Conservation (phyloP, 495 filamentous ascomycete species). For the Trypethelium eluteriae region DNA sequence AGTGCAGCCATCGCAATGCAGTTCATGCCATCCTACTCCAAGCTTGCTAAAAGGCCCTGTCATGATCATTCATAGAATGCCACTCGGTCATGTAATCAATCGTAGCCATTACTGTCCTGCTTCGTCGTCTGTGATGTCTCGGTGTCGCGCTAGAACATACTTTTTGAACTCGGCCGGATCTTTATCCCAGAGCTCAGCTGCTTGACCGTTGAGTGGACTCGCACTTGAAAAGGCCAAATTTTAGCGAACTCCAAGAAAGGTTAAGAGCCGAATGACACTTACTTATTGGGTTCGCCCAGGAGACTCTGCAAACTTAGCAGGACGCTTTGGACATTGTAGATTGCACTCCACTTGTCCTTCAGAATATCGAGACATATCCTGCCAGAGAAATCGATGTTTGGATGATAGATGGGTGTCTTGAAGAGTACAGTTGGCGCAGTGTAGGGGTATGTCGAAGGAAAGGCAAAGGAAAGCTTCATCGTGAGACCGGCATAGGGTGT, state of each 20-base stretch:
- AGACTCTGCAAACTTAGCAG: conserved; percentile 90
- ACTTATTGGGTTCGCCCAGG: conserved; percentile 98
- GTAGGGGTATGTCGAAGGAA: conserved; percentile 90
- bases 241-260: neutral
- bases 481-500: conserved; percentile 84
- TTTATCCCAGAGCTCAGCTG: conserved; percentile 91
- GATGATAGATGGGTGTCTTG: conserved; percentile 42
- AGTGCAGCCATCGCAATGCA: conserved; percentile 9
- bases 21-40: neutral
- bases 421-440: conserved; percentile 77
- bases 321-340: conserved; percentile 90
- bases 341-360: conserved; percentile 95
- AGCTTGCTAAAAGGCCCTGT: neutral
- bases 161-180: conserved; percentile 81
- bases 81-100: neutral
- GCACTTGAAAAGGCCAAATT: conserved; percentile 47
- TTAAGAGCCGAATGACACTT: neutral
- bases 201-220: conserved; percentile 91
- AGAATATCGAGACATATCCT: conserved; percentile 71
- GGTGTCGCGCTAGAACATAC: conserved; percentile 56
- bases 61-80: neutral
- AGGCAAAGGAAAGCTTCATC: conserved; percentile 89
- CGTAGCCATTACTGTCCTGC: neutral
- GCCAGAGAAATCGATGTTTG: conserved; percentile 39
- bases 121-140: conserved; percentile 52